Conservation (phyloP, 2,329 filamentous ascomycete species). For the Pestalotiopsis sp. region DNA sequence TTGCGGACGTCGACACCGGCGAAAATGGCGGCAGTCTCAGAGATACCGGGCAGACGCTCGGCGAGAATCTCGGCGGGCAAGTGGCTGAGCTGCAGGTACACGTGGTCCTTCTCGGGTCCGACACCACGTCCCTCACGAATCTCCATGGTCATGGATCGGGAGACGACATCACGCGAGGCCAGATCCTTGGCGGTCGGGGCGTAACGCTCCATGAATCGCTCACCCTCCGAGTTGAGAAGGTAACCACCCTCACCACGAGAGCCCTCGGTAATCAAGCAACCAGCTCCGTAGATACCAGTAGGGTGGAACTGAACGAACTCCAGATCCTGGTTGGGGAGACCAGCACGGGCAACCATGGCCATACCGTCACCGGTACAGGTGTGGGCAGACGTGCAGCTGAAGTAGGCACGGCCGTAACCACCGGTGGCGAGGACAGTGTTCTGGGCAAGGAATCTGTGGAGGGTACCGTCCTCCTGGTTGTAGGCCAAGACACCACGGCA, state of each 20-base stretch:
- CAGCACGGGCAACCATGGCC: constrained; percentile 98
- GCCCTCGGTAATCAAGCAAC: constrained; percentile 96
- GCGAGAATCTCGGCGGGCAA: constrained; percentile 89
- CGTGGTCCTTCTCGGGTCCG: constrained; percentile 95
- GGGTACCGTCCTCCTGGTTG: constrained; percentile 97
- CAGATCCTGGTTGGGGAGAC: constrained; percentile 97
- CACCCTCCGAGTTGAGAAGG: constrained; percentile 94
- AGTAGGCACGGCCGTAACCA: constrained; percentile 97
- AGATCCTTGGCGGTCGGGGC: constrained; percentile 98
- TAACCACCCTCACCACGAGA: constrained; percentile 98
- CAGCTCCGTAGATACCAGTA: constrained; percentile 97
- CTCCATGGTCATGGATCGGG: constrained; percentile 97
- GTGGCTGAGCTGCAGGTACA: constrained; percentile 97
- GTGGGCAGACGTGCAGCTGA: constrained; percentile 96
- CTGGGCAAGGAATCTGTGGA: constrained; percentile 95
- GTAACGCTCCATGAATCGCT: constrained; percentile 99
- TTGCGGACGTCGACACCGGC: constrained; percentile 95
- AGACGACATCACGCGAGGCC: constrained; percentile 93
- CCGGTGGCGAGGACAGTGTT: constrained; percentile 97
- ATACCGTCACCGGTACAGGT: constrained; percentile 99
- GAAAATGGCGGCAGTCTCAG: constrained; percentile 97
- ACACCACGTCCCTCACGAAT: constrained; percentile 97
- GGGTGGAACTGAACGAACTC: constrained; percentile 99
- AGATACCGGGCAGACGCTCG: constrained; percentile 97
- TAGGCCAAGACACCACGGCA: constrained; percentile 97